These are phyloP conservation scores for Aspergillus cavernicola DNA, from an alignment of 495 filamentous ascomycete species.

Conservation along the genomic window DNA sequence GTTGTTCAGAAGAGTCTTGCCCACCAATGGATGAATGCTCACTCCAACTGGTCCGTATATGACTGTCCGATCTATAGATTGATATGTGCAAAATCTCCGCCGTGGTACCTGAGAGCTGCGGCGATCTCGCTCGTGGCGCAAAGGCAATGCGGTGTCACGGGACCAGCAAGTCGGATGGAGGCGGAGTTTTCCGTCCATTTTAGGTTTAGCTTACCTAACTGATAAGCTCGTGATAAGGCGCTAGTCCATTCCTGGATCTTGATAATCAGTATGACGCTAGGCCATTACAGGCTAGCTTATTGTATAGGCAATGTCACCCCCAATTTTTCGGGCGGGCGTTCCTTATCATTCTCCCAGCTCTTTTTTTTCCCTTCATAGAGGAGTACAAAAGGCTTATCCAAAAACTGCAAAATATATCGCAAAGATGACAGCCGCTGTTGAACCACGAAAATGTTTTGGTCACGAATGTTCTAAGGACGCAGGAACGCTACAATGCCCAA, in stretches of 20 bases:
- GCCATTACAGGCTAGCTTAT: background rate
- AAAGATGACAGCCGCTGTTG: slow-evolving; percentile 12
- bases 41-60: background rate
- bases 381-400: background rate
- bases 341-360: background rate
- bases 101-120: background rate
- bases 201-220: slow-evolving; percentile 4
- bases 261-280: background rate
- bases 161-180: background rate
- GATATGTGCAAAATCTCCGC: background rate
- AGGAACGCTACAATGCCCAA: slow-evolving; percentile 84
- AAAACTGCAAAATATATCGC: background rate
- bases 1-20: background rate
- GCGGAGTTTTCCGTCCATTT: background rate
- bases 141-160: slow-evolving; percentile 4
- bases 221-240: slow-evolving; percentile 3
- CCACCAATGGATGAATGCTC: background rate
- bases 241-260: slow-evolving; percentile 8
- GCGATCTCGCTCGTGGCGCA: slow-evolving; percentile 3
- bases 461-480: slow-evolving; percentile 80
- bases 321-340: slow-evolving; percentile 4
- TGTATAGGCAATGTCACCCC: background rate
- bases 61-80: background rate
- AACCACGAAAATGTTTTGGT: slow-evolving; percentile 65
- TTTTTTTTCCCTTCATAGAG: background rate